These are phyloP conservation scores for Metschnikowia colocasiae DNA, from an alignment of 805 yeast species.

Conservation along the genomic window DNA sequence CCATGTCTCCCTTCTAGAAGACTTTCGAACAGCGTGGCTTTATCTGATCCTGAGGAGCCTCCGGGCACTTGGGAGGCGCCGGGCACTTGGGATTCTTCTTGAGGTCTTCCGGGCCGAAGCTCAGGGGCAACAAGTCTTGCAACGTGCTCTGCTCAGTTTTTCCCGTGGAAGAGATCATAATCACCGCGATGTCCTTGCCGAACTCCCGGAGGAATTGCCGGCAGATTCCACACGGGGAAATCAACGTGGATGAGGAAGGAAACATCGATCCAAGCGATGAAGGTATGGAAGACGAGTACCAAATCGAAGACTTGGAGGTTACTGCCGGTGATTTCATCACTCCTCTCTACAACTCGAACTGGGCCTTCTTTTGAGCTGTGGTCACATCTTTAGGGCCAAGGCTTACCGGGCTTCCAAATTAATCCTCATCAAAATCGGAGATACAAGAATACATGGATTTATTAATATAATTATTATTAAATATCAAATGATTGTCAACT, in stretches of 20 bases:
- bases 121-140: conserved; percentile 68
- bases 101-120: conserved; percentile 98
- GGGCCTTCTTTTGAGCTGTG: conserved; percentile 12
- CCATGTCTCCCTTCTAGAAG: too few species aligned
- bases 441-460: not conserved
- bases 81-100: too few species aligned
- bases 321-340: conserved; percentile 76
- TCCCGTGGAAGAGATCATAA: conserved; percentile 64
- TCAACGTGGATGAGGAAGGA: conserved; percentile 64
- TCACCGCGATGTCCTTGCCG: conserved; percentile 53
- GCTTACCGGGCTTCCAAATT: conserved; percentile 4
- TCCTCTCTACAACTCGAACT: conserved; percentile 76
- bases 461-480: too few species aligned
- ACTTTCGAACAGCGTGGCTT: too few species aligned
- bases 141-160: conserved; percentile 42
- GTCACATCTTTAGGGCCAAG: conserved; percentile 9
- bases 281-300: conserved; percentile 92
- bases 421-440: not conserved
- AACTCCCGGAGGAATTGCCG: conserved; percentile 88
- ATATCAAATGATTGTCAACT: too few species aligned
- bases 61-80: too few species aligned
- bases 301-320: conserved; percentile 73
- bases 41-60: too few species aligned
- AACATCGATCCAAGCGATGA: conserved; percentile 63
- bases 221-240: conserved; percentile 93